Evolutionary conservation across 495 filamentous ascomycete genomes (phyloP), one percentile per base, ranked within the genome.

Genomic region (Penicilliopsis zonata): DNA sequence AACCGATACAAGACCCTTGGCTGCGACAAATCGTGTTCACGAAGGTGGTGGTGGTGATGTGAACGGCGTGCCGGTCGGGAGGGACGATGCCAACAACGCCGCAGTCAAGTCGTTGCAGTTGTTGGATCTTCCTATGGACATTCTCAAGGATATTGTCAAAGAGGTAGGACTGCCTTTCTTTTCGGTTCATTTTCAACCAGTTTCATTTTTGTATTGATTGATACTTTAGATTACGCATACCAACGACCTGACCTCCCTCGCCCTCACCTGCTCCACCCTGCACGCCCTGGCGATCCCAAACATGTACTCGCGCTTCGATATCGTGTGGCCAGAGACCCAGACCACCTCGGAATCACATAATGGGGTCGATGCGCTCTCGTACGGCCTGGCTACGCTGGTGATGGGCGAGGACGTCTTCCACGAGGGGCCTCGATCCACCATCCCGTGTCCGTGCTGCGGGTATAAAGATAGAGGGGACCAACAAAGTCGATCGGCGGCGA

Each of bases 281-380:
- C 82, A 94, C 57, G 59, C 63, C 24, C 65, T 96, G 26, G 75
- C 82, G 0, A 79, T 87, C 10, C 85, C 86, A 7, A 73, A 80
- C 33, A 92, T 96, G 46, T 96, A 96, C 52, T 81, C 82, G 1
- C 75, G 83, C 16, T 94, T 96, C 50, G 84, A 94, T 49, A 94
- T 94, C 38, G 79, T 90, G 23, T 96, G 87, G 87, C 88, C 87
- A 0, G 84, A 92, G 41, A 72, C 69, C 4, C 59, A 69, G 27
- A 59, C 69, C 13, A 57, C 72, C 2, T 62, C 72, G 3, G 76
- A 82, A 36, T 72, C 80, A 30, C 68, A 77, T 9, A 70, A 74
- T 17, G 84, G 81, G 24, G 84, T 94, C 18, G 87, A 94, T 62
- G 86, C 88, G 23, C 70, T 94, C 13, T 92, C 88, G 0, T 92